Evolutionary conservation across 1,284 basidiomycete species (phyloP), one percentile per base, ranked within the genome.

Genomic region (Dichomitus squalens): DNA sequence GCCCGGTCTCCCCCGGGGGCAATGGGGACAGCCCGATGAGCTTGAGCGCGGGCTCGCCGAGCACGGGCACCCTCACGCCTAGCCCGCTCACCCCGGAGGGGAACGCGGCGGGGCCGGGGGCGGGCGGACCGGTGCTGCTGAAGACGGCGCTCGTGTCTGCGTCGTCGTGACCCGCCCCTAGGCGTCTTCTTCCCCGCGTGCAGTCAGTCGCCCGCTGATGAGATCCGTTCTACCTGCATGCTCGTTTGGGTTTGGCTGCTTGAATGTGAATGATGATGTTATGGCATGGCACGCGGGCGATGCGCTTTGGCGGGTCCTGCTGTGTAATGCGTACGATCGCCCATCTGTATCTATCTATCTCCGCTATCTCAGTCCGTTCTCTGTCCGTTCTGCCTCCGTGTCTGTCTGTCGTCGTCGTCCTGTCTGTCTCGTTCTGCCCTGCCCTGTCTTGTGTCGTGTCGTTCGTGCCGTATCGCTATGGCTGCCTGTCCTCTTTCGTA

Each of bases 61-160:
- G 63, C 18, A 58, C 63, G 18, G 60, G 58, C 18, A 62, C 63
- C 54, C 52, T 64, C 29, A 58, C 61, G 16, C 57, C 57, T 0
- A 65, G 65, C 44, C 65, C 67, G 20, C 60, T 66, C 34, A 66
- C 65, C 0, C 64, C 67, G 7, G 62, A 63, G 25, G 36, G 35
- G 7, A 11, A 6, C 25, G 6, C 49, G 18, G 35, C 51, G 33
- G 55, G 31, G 25, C 31, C 49, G 21, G 12, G 48, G 31, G 39
- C 47, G 16, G 46, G 52, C 4, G 53, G 56, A 33, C 23, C 52
- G 21, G 46, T 39, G 46, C 40, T 61, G 36, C 52, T 61, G 41
- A 63, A 61, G 36, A 41, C 54, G 38, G 35, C 60, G 29, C 57
- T 60, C 9, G 59, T 61, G 6, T 59, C 62, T 4, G 50, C 59